Base-by-base conservation (phyloP, 164 flowering plant species). In the Tinospora cordifolia region DNA sequence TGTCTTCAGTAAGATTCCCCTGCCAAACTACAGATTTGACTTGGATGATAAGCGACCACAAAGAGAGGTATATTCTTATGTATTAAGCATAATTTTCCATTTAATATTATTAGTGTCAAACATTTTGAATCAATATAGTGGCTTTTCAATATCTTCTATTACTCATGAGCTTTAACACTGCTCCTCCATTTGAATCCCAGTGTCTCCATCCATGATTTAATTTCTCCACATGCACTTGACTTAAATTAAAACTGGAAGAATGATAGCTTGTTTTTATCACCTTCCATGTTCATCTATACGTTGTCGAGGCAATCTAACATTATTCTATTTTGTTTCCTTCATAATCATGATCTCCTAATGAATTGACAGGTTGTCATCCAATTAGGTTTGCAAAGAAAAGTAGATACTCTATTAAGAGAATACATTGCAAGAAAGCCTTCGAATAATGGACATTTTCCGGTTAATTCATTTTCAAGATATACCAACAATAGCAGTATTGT, bases 11-110 rank as follows among this genome's bases (percentile, higher is more conserved):
- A 93, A 93, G 80, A 78, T 80, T 27, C 97, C 95, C 36, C 77
- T 91, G 71, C 97, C 98, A 3, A 91, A 93, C 83, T 93, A 93
- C 82, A 83, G 98, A 75, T 83, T 84, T 76, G 98, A 93, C 78
- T 79, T 93, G 77, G 98, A 93, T 83, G 96, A 88, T 44, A 87
- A 75, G 83, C 92, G 98, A 22, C 97, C 98, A 13, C 92, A 85
- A 72, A 82, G 97, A 62, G 93, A 91, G 98, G 98, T 91, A 87
- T 21, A 49, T 71, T 68, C 65, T 64, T 17, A 41, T 25, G 40
- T 24, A 58, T 72, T 68, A 26, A 17, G 10, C 65, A 36, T 54
- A 38, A 14, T 2, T 24, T 60, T 14, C 63, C 36, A 13, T 60
- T 60, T 30, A 15, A 60, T 60, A 13, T 60, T 3, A 13, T 60